A percentile compares a stretch with the other conserved stretches of the same genome.
Conservation (phyloP, 2,329 filamentous ascomycete species). For the Fusarium illudens region DNA sequence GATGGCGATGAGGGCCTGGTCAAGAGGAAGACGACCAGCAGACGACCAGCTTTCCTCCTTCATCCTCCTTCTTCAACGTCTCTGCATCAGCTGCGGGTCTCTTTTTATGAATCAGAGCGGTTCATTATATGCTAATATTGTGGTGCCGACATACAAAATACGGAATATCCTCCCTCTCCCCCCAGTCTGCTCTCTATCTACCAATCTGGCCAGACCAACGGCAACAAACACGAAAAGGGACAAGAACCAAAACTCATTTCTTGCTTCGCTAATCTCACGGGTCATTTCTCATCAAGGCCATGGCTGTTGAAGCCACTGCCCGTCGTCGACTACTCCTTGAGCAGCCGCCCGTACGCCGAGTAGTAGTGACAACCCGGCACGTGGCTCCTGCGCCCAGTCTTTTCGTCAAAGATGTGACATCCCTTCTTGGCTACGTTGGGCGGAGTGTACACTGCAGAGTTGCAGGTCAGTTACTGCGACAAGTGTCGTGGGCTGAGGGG, state of each 20-base stretch:
- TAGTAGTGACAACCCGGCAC: slow-evolving; percentile 76
- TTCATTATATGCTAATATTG: slow-evolving; percentile 33
- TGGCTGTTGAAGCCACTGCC: slow-evolving; percentile 7
- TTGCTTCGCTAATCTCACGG: slow-evolving; percentile 29
- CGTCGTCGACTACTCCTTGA: slow-evolving; percentile 47
- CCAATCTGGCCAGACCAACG: slow-evolving; percentile 9
- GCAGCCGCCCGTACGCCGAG: slow-evolving; percentile 66
- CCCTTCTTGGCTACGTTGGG: slow-evolving; percentile 86
- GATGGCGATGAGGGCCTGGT: slow-evolving; percentile 7
- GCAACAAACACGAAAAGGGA: slow-evolving; percentile 7
- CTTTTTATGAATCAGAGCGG: slow-evolving; percentile 10
- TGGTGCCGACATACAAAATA: slow-evolving; percentile 15
- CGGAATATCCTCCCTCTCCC: neutral
- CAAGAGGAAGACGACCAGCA: slow-evolving; percentile 17
- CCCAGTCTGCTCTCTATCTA: slow-evolving; percentile 5
- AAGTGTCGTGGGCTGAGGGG: slow-evolving; percentile 40
- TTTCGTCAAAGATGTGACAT: slow-evolving; percentile 81
- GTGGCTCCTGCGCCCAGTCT: slow-evolving; percentile 77
- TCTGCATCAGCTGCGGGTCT: slow-evolving; percentile 29
- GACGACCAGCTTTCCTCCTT: slow-evolving; percentile 19
- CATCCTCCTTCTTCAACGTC: slow-evolving; percentile 28
- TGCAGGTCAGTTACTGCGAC: slow-evolving; percentile 44
- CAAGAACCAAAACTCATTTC: slow-evolving; percentile 4
- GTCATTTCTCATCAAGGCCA: slow-evolving; percentile 34
- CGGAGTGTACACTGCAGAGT: slow-evolving; percentile 75